phyloP scores from a whole-genome alignment of 176 grass and related monocot species.

The Carex pumila region DNA sequence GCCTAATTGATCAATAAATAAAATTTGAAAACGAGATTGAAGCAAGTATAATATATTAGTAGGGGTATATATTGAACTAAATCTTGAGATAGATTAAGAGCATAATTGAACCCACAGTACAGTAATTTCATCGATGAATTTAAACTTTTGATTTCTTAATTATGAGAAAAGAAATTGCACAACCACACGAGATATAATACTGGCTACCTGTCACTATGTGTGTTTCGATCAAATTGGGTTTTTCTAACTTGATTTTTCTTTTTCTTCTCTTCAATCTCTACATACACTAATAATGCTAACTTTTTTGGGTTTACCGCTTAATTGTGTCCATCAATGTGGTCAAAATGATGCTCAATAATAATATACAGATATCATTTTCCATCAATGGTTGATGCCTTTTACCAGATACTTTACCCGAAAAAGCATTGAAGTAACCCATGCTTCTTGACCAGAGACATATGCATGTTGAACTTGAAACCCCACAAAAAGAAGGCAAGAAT shows the following conservation, averaged over 20 bases:
- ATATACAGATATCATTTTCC: no score
- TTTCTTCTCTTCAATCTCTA: not conserved
- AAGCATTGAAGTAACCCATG: no score
- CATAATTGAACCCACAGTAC: not conserved
- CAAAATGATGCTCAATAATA: conserved; percentile 10
- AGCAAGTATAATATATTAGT: not conserved
- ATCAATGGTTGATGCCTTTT: no score
- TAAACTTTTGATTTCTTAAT: no score
- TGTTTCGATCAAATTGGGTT: not conserved
- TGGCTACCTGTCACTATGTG: not conserved
- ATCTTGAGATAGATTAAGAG: not conserved
- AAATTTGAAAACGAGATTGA: not conserved
- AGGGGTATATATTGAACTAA: not conserved
- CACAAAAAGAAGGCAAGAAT: not conserved
- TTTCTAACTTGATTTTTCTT: not conserved
- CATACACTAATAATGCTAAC: not conserved
- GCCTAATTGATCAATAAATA: not conserved
- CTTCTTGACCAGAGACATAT: conserved; percentile 19
- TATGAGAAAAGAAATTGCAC: no score
- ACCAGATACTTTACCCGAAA: no score
- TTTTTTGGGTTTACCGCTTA: not conserved
- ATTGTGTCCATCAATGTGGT: conserved; percentile 10
- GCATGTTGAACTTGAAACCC: conserved; percentile 1
- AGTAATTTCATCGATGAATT: no score
- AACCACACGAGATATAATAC: no score